Percentiles rank a stretch among this genome's conserved stretches.
Evolutionary conservation across 257 asterid genomes (phyloP).

Genomic region (Solanum etuberosum): DNA sequence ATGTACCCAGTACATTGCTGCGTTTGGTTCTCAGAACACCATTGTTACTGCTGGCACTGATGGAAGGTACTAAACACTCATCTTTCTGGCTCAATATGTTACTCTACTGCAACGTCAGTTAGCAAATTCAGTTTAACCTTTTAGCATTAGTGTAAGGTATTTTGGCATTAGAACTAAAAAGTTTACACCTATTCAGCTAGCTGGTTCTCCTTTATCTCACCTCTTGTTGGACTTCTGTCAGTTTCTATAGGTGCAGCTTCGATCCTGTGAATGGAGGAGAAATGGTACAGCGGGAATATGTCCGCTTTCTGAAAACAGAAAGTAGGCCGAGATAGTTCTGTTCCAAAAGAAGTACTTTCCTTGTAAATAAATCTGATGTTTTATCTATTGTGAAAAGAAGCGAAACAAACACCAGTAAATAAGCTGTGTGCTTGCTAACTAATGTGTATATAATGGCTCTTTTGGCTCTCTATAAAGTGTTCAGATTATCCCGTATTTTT

Average conservation of each 20-base stretch:
- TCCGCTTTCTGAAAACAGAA: conserved; percentile 58
- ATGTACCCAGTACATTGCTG: conserved; percentile 50
- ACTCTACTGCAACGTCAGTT: neutral
- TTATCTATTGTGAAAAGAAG: neutral
- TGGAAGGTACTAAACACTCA: conserved; percentile 55
- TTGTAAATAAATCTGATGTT: neutral
- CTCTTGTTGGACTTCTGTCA: conserved; percentile 3
- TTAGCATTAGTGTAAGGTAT: neutral
- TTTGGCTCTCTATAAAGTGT: neutral
- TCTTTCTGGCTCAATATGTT: neutral
- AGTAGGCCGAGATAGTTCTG: conserved; percentile 27
- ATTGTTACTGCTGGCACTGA: conserved; percentile 57
- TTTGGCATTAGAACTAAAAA: neutral
- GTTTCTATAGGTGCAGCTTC: conserved; percentile 83
- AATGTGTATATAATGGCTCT: neutral
- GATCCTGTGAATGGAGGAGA: conserved; percentile 78
- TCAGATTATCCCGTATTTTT: neutral
- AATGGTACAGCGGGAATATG: conserved; percentile 74
- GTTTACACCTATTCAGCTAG: neutral
- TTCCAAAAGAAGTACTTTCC: neutral
- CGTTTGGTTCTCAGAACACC: conserved; percentile 71
- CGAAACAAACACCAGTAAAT: neutral
- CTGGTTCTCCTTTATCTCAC: neutral
- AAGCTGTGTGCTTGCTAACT: neutral
- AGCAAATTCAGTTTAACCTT: neutral